Base-by-base conservation (phyloP, 2,329 filamentous ascomycete genomes). In the Sarocladium brachiariae region DNA sequence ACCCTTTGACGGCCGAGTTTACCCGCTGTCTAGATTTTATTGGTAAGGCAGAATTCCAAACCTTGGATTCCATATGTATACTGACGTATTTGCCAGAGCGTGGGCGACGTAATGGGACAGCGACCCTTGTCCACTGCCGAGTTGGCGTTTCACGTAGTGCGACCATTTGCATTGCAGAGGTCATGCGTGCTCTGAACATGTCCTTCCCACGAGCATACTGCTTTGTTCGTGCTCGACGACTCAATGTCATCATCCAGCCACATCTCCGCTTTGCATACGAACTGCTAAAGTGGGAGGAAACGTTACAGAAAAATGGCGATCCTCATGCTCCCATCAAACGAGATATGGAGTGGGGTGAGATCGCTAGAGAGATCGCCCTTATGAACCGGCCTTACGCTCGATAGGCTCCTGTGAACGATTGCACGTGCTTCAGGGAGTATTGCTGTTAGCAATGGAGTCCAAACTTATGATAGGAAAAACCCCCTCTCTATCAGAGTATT, bases 191-290 rank as follows among this genome's bases (percentile, higher is more conserved):
- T 23, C 69, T 89, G 59, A 76, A 81, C 19, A 71, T 96, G 56
- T 93, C 89, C 1, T 92, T 97, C 59, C 90, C 93, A 11, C 80
- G 88, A 51, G 93, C 93, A 53, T 99, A 99, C 68, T 97, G 93
- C 66, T 97, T 92, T 66, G 93, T 99, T 33, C 84, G 93, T 27
- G 93, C 93, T 18, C 81, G 93, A 50, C 79, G 93, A 54, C 75
- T 99, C 45, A 99, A 99, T 63, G 93, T 99, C 49, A 99, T 99
- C 56, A 97, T 99, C 56, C 93, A 99, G 66, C 93, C 93, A 11
- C 92, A 99, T 71, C 76, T 99, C 51, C 81, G 89, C 52, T 99
- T 99, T 69, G 87, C 87, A 58, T 96, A 97, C 63, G 93, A 99
- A 70, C 78, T 99, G 25, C 76, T 99, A 48, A 95, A 95, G 66